Conservation (phyloP, 257 asterid genomes). For the Eucommia ulmoides region DNA sequence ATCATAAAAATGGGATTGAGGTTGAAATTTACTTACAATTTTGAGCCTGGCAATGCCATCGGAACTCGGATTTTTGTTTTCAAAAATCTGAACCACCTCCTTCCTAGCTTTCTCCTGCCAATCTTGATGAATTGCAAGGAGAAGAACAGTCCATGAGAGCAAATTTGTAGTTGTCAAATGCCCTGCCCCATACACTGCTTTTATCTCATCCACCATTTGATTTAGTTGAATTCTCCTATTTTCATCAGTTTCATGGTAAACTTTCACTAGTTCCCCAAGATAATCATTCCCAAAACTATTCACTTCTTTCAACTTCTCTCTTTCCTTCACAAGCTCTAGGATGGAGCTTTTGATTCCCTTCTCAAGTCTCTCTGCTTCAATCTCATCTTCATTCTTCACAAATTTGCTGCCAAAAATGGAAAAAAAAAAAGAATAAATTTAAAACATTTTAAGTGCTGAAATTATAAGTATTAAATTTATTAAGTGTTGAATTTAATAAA, state of each 20-base stretch:
- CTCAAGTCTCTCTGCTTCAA: slow-evolving; percentile 46
- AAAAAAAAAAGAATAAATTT: too few relatives aligned
- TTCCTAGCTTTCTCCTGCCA: slow-evolving; percentile 38
- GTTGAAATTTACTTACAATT: slow-evolving; percentile 16
- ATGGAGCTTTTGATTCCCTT: slow-evolving; percentile 30
- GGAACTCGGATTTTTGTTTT: slow-evolving; percentile 19
- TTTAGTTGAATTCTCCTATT: slow-evolving; percentile 2
- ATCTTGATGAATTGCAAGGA: slow-evolving; percentile 34
- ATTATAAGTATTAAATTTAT: too few relatives aligned
- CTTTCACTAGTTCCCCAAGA: slow-evolving; percentile 38
- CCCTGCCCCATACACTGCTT: slow-evolving; percentile 7
- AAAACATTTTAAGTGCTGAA: too few relatives aligned
- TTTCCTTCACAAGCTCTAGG: slow-evolving; percentile 29
- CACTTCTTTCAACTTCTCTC: slow-evolving; percentile 15
- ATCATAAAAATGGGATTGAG: too few relatives aligned
- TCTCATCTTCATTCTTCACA: slow-evolving; percentile 32
- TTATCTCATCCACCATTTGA: slow-evolving; percentile 10
- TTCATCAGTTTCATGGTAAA: slow-evolving; percentile 15
- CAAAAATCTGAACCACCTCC: slow-evolving; percentile 23
- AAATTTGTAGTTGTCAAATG: slow-evolving; percentile 9
- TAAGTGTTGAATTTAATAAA: too few relatives aligned
- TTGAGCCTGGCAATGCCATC: slow-evolving; percentile 31
- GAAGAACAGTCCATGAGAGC: slow-evolving; percentile 18
- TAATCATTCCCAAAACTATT: slow-evolving; percentile 27
- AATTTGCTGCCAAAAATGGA: slow-evolving; percentile 28